These are phyloP conservation scores for Dioszegia hungarica DNA, from an alignment of 768 basidiomycete genomes.

Conservation along the genomic window DNA sequence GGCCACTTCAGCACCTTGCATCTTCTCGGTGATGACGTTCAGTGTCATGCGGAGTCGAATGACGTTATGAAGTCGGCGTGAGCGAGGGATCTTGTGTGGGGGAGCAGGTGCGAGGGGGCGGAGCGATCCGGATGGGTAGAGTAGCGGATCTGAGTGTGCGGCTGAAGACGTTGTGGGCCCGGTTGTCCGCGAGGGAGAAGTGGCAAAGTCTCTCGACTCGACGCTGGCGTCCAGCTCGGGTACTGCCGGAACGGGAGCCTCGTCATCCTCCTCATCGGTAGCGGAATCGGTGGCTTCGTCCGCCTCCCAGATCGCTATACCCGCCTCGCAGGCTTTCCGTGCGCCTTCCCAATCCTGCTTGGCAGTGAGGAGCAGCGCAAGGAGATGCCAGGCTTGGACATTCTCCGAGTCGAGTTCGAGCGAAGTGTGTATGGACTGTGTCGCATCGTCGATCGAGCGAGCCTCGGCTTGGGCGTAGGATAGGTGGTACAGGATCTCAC, in stretches of 20 bases:
- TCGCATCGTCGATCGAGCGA: conserved; percentile 65
- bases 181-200: background rate
- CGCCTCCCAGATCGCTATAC: conserved; percentile 60
- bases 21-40: conserved; percentile 70
- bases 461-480: conserved; percentile 67
- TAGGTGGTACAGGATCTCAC: conserved; percentile 66
- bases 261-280: conserved; percentile 5
- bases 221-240: conserved; percentile 8
- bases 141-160: background rate
- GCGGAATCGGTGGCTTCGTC: conserved; percentile 16
- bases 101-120: conserved; percentile 6
- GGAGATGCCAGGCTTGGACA: conserved; percentile 82
- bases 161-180: background rate
- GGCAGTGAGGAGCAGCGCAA: conserved; percentile 74
- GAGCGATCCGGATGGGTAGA: conserved; percentile 10
- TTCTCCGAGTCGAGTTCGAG: conserved; percentile 62
- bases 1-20: conserved; percentile 80
- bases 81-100: conserved; percentile 55
- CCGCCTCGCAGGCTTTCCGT: conserved; percentile 69
- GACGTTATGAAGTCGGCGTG: conserved; percentile 68
- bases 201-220: conserved; percentile 32
- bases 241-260: background rate
- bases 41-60: conserved; percentile 83
- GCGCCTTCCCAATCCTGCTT: conserved; percentile 76
- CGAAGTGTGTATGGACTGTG: conserved; percentile 63